phyloP scores from a whole-genome alignment of 176 grass and related monocot genomes.

The Aegilops bicornis region DNA sequence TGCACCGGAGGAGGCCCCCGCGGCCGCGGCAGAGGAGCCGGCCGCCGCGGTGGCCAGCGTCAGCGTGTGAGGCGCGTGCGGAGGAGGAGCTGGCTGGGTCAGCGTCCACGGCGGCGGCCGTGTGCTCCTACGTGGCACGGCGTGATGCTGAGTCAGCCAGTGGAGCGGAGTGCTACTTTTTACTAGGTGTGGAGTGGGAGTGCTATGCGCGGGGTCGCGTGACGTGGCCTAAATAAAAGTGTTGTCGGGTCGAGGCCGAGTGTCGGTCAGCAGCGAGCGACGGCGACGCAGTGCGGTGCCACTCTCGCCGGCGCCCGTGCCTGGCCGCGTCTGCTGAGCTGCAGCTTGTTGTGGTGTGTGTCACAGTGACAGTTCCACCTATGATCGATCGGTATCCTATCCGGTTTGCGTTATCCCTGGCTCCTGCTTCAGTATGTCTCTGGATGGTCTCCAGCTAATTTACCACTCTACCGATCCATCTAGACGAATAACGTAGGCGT shows the following conservation, averaged over 20 bases:
- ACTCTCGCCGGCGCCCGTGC: no score
- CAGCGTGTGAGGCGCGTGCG: slow-evolving; percentile 31
- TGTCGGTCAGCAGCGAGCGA: neutral
- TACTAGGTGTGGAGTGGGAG: neutral
- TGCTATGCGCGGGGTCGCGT: neutral
- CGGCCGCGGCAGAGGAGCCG: neutral
- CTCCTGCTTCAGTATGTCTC: neutral
- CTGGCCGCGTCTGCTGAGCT: neutral
- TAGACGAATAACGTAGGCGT: neutral
- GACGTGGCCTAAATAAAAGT: slow-evolving; percentile 44
- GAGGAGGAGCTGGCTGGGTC: neutral
- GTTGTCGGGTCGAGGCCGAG: slow-evolving; percentile 16
- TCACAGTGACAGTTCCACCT: neutral
- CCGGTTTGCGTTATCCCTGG: neutral
- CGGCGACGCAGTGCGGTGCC: neutral
- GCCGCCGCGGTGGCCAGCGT: slow-evolving; percentile 13
- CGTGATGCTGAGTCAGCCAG: neutral
- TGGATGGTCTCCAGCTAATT: neutral
- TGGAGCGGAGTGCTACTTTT: neutral
- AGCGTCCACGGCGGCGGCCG: neutral
- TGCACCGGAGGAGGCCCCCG: neutral
- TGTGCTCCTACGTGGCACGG: slow-evolving; percentile 25
- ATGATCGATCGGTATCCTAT: neutral
- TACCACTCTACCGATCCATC: neutral
- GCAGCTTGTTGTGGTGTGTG: neutral